Percentiles rank a stretch among this genome's conserved stretches.
Evolutionary conservation across 345 rosid species (phyloP).

Genomic region (Gossypium stocksii): DNA sequence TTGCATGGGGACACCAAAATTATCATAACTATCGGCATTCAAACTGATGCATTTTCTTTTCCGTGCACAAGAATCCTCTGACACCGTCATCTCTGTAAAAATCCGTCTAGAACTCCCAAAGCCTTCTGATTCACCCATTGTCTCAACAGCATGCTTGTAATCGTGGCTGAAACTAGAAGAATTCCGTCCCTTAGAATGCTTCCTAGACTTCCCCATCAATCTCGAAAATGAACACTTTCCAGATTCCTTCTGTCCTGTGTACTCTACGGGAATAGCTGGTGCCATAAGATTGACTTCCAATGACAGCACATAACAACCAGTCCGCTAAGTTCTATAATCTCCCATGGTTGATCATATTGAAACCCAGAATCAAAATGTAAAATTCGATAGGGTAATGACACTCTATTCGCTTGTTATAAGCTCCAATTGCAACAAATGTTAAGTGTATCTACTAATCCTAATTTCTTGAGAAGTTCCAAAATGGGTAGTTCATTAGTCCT

Average conservation of each 20-base stretch:
- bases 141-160: conserved; percentile 52
- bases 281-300: conserved; percentile 48
- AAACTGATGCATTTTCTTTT: conserved; percentile 58
- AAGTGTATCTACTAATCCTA: not conserved
- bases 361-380: not conserved
- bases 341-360: not conserved
- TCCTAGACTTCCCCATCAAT: conserved; percentile 67
- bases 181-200: conserved; percentile 55
- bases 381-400: not conserved
- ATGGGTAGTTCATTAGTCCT: not conserved
- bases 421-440: not conserved
- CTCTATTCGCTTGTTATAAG: not conserved
- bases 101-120: conserved; percentile 59
- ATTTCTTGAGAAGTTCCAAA: not conserved
- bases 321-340: not conserved
- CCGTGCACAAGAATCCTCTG: conserved; percentile 51
- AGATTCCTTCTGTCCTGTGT: conserved; percentile 45
- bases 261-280: conserved; percentile 59
- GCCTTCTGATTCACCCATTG: conserved; percentile 67
- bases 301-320: conserved; percentile 13
- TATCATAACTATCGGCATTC: conserved; percentile 38
- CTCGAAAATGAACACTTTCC: conserved; percentile 30
- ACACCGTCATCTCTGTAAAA: conserved; percentile 48
- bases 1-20: conserved; percentile 46
- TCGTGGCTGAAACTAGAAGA: conserved; percentile 61